phyloP scores from a whole-genome alignment of 192 early-diverging fungal species.

The Coemansia sp. region DNA sequence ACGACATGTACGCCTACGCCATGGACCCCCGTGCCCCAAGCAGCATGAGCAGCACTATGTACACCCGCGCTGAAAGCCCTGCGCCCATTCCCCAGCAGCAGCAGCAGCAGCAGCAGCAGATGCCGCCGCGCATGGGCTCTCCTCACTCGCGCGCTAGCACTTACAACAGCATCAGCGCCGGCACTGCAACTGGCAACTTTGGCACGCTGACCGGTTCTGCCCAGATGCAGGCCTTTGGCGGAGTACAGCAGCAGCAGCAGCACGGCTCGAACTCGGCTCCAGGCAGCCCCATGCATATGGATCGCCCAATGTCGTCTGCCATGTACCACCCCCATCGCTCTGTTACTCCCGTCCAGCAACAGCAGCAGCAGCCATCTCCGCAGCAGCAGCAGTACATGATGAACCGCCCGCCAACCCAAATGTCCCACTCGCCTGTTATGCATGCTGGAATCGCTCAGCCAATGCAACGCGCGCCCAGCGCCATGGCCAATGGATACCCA shows the following conservation, averaged over 20 bases:
- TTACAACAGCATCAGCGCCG: constrained; percentile 22
- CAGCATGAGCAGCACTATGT: constrained; percentile 15
- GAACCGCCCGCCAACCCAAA: constrained; percentile 37
- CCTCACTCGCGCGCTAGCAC: constrained; percentile 39
- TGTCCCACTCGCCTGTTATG: constrained; percentile 30
- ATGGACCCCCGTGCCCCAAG: constrained; percentile 20
- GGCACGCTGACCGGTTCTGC: constrained; percentile 38
- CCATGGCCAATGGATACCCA: constrained; percentile 22
- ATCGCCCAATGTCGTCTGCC: constrained; percentile 26
- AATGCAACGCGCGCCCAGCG: constrained; percentile 40
- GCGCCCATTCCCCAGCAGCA: constrained; percentile 11
- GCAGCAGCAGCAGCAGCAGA: constrained; percentile 11
- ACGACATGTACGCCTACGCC: constrained; percentile 38
- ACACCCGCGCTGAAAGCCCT: constrained; percentile 9
- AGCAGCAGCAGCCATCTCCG: constrained; percentile 11
- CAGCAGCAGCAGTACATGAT: constrained; percentile 14
- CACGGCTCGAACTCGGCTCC: constrained; percentile 28
- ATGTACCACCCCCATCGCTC: constrained; percentile 28
- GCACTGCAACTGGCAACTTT: constrained; percentile 31
- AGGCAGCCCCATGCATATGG: constrained; percentile 30
- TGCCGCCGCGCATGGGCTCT: constrained; percentile 32
- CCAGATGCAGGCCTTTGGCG: constrained; percentile 21
- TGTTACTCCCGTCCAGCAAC: constrained; percentile 27
- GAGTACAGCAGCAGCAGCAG: constrained; percentile 15
- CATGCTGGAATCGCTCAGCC: constrained; percentile 16